Percentiles rank a stretch among this genome's conserved stretches.
Evolutionary conservation across 306 rosid species (phyloP).

Genomic region (Castanea mollissima): DNA sequence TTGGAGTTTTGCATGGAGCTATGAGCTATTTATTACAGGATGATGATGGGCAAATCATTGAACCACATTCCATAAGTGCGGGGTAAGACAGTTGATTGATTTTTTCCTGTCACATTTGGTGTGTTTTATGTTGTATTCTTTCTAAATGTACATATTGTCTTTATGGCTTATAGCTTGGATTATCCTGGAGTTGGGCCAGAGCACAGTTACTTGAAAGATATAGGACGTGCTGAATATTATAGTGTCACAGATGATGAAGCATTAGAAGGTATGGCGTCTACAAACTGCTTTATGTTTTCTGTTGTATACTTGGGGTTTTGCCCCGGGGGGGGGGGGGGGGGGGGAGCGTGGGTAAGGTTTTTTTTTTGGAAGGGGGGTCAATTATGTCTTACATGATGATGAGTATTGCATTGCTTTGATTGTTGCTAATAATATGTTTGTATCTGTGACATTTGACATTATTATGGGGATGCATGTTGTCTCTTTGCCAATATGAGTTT

Average conservation of each 20-base stretch:
- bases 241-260: constrained; percentile 90
- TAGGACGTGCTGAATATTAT: constrained; percentile 82
- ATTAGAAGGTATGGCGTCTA: constrained; percentile 66
- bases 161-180: constrained; percentile 64
- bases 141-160: constrained; percentile 18
- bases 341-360: not conserved
- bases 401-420: no score
- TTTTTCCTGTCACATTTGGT: constrained; percentile 9
- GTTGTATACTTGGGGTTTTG: not conserved
- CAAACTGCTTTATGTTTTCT: not conserved
- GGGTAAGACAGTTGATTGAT: constrained; percentile 52
- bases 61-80: constrained; percentile 98
- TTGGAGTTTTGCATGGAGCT: constrained; percentile 96
- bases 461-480: not conserved
- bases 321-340: not conserved
- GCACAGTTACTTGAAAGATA: constrained; percentile 87
- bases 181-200: constrained; percentile 99
- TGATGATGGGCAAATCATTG: constrained; percentile 92
- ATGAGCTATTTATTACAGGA: constrained; percentile 97
- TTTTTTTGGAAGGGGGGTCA: no score
- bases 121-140: constrained; percentile 1
- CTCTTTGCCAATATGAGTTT: not conserved
- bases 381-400: no score
- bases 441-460: not conserved
- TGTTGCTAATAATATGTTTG: not conserved